These are phyloP conservation scores for Poa annua DNA, from an alignment of 176 grass and related monocot species.

Conservation along the genomic window DNA sequence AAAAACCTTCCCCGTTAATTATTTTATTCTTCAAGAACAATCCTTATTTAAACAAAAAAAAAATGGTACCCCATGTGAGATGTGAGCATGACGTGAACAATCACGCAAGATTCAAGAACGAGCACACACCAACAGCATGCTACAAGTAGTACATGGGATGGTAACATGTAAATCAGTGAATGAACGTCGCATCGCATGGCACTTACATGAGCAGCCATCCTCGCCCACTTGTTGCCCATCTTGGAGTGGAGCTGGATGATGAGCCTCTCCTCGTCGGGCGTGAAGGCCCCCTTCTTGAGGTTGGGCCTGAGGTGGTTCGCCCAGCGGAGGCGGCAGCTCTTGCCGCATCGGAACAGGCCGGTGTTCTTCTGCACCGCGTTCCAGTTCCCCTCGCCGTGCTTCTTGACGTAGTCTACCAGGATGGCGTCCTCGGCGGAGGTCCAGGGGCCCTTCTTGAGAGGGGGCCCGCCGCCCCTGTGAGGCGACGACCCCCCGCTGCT, in stretches of 20 bases:
- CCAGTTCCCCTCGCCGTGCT: constrained; percentile 94
- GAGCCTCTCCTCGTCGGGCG: constrained; percentile 68
- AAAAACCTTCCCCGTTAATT: background rate
- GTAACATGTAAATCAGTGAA: constrained; percentile 21
- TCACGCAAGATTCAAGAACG: constrained; percentile 30
- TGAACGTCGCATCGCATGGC: constrained; percentile 2
- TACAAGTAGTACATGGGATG: background rate
- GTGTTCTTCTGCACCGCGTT: constrained; percentile 94
- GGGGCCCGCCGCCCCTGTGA: constrained; percentile 43
- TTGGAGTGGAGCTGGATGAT: constrained; percentile 86
- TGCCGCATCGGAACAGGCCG: constrained; percentile 75
- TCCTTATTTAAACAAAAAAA: background rate
- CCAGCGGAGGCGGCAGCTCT: constrained; percentile 95
- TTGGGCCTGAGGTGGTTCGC: constrained; percentile 87
- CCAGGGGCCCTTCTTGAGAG: constrained; percentile 92
- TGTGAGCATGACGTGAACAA: constrained; percentile 8
- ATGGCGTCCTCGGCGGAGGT: constrained; percentile 80
- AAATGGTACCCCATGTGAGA: background rate
- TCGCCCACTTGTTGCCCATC: constrained; percentile 93
- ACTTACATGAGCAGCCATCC: constrained; percentile 85
- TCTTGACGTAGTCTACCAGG: constrained; percentile 84
- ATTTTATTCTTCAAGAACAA: background rate
- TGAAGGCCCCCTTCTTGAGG: constrained; percentile 86
- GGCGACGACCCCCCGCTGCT: constrained; percentile 51
- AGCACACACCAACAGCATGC: background rate